phyloP scores from a whole-genome alignment of 306 rosid genomes.

The Phaseolus lunatus region DNA sequence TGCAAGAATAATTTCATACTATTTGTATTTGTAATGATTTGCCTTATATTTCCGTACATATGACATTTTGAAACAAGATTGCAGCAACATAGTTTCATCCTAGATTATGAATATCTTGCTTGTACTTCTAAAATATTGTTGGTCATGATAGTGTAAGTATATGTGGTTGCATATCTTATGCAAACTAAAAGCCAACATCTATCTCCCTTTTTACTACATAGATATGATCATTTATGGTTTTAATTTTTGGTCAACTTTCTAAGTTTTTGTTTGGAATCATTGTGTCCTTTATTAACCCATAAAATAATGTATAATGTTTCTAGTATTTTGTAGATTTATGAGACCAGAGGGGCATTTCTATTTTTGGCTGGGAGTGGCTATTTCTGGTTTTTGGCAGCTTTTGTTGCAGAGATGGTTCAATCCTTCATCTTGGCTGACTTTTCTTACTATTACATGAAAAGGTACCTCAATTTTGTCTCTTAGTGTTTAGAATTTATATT shows the following conservation, averaged over 20 bases:
- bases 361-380: conserved; percentile 56
- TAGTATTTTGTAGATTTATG: conserved; percentile 58
- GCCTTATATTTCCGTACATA: not conserved
- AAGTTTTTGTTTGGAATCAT: not conserved
- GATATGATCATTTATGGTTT: not conserved
- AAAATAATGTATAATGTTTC: not conserved
- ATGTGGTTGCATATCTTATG: not conserved
- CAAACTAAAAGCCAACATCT: too few relatives aligned
- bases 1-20: not conserved
- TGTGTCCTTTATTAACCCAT: too few relatives aligned
- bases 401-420: conserved; percentile 66
- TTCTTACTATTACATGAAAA: conserved; percentile 77
- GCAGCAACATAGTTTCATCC: too few relatives aligned
- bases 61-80: too few relatives aligned
- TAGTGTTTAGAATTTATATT: not conserved
- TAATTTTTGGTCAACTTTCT: not conserved
- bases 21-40: not conserved
- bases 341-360: conserved; percentile 57
- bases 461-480: conserved; percentile 43
- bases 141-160: not conserved
- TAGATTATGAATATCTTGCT: not conserved
- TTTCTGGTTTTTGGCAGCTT: conserved; percentile 66
- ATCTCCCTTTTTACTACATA: too few relatives aligned
- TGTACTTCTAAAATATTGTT: not conserved
- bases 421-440: conserved; percentile 84